Evolutionary conservation across 129 eudicot species (phyloP), one percentile per base, ranked within the genome.

Genomic region (Chrysanthemum lavandulifolium): DNA sequence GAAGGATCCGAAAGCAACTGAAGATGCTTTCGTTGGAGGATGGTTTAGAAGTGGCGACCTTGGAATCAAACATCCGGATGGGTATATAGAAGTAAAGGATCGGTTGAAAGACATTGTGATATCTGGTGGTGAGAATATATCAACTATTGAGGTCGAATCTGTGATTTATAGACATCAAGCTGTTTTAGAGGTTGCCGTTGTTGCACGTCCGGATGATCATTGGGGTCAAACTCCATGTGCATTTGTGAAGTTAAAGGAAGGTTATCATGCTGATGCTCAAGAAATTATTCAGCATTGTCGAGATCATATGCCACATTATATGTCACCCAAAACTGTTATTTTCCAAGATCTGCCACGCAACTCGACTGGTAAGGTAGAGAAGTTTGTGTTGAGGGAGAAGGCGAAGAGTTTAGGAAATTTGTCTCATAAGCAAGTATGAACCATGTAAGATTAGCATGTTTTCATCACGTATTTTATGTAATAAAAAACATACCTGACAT

Each of bases 141-240:
- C 56, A 1, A 65, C 55, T 53, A 65, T 65, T 21, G 70, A 45
- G 70, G 70, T 65, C 1, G 70, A 65, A 19, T 65, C 55, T 10
- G 70, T 65, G 36, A 45, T 65, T 4, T 65, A 65, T 5, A 65
- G 11, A 16, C 55, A 65, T 45, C 31, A 65, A 63, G 68, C 31
- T n/a, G 52, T 65, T 18, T 53, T 15, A n/a, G 56, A 65, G 14
- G 70, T 65, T 52, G 70, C 36, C 9, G 70, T 65, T 45, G 70
- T 65, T 47, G 70, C 54, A 23, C 70, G 70, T 1, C 55, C 70
- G 0, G 70, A 65, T 65, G 70, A 65, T 45, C 55, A 65, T 18
- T 65, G 70, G 70, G 70, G 70, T 10, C 70, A 65, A 15, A 65
- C 70, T 15, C 70, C 70, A 0, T 65, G 55, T 65, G 70, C 70